These are phyloP conservation scores for Cyamopsis tetragonoloba DNA, from an alignment of 306 rosid genomes.

Conservation along the genomic window DNA sequence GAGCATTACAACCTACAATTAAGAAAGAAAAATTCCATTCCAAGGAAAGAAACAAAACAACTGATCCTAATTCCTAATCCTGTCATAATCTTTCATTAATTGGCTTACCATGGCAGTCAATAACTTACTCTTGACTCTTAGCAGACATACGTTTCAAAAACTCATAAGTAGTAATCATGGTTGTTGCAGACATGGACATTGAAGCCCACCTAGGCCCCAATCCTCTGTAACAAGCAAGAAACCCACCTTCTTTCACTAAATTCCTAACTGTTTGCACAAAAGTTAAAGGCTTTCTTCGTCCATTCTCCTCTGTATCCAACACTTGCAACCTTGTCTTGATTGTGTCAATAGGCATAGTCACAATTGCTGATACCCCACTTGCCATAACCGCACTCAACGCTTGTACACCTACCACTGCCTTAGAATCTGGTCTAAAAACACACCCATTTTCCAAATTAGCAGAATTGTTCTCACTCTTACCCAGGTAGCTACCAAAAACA, in stretches of 20 bases:
- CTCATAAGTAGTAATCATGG: constrained; percentile 95
- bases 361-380: constrained; percentile 83
- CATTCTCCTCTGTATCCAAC: constrained; percentile 81
- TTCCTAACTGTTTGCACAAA: constrained; percentile 57
- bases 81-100: background rate
- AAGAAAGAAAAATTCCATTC: constrained; percentile 9
- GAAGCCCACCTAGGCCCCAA: constrained; percentile 96
- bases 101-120: constrained; percentile 3
- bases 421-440: constrained; percentile 53
- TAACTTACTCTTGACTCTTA: constrained; percentile 44
- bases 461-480: constrained; percentile 25
- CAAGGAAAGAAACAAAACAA: background rate
- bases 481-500: constrained; percentile 51
- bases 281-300: constrained; percentile 63
- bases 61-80: constrained; percentile 12
- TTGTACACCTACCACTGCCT: constrained; percentile 64
- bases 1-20: constrained; percentile 23
- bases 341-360: constrained; percentile 90
- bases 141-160: constrained; percentile 81
- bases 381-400: constrained; percentile 87
- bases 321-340: constrained; percentile 92
- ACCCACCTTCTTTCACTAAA: constrained; percentile 81
- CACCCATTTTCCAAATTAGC: constrained; percentile 21
- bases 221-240: constrained; percentile 88
- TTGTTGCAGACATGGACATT: constrained; percentile 93